Conservation (phyloP, 768 basidiomycete species). For the Boletellus emodensis region DNA sequence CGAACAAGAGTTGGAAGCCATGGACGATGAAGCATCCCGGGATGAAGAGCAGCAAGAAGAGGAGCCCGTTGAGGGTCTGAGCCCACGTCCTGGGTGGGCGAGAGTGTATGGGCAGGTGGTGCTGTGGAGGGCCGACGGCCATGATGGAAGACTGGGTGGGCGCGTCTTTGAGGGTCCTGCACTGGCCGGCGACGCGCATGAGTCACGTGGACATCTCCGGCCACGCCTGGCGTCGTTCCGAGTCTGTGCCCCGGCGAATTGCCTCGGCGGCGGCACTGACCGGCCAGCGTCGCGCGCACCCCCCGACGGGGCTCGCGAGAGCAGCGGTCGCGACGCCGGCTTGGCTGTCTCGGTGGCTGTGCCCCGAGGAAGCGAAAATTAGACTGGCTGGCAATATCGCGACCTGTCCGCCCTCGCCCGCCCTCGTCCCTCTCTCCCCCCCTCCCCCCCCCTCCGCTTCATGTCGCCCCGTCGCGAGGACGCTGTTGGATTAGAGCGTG, state of each 20-base stretch:
- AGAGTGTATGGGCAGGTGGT: conserved; percentile 49
- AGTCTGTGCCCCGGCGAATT: too few relatives aligned
- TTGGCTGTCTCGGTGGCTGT: conserved; percentile 1
- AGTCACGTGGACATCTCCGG: neutral
- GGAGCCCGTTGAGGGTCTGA: conserved; percentile 44
- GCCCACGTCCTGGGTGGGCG: conserved; percentile 55
- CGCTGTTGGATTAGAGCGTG: conserved; percentile 28
- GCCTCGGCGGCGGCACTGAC: too few relatives aligned
- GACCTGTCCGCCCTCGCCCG: neutral
- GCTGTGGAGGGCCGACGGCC: conserved; percentile 21
- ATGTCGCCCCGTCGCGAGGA: conserved; percentile 17
- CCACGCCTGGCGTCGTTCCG: too few relatives aligned
- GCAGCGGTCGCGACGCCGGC: conserved; percentile 42
- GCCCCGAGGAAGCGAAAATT: conserved; percentile 1
- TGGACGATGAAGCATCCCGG: conserved; percentile 67
- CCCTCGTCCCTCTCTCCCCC: too few relatives aligned
- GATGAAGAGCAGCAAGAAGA: conserved; percentile 58
- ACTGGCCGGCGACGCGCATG: neutral
- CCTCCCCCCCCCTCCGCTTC: neutral
- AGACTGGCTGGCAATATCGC: neutral
- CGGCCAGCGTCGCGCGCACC: conserved; percentile 13
- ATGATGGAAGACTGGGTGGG: conserved; percentile 10
- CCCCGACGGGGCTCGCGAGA: too few relatives aligned
- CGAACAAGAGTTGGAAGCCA: conserved; percentile 64
- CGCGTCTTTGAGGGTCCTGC: neutral